Evolutionary conservation across 2,329 filamentous ascomycete genomes (phyloP).

Genomic region (Aureobasidium mangrovei): DNA sequence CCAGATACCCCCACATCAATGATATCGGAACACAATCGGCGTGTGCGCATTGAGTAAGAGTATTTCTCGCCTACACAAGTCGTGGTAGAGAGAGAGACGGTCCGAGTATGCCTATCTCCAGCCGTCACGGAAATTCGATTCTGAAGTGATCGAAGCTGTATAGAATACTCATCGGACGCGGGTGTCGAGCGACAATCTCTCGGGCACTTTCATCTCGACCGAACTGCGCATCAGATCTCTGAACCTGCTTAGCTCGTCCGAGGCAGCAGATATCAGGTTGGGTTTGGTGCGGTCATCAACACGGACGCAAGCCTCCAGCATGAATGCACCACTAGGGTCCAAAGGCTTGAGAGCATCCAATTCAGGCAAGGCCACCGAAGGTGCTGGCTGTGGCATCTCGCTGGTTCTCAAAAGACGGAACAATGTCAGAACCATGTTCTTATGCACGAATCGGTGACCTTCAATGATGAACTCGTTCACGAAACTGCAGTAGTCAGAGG

Average conservation of each 20-base stretch:
- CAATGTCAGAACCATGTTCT: conserved; percentile 49
- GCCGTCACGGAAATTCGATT: too few relatives aligned
- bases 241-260: conserved; percentile 46
- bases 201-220: conserved; percentile 48
- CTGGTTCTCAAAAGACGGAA: conserved; percentile 43
- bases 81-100: too few relatives aligned
- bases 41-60: too few relatives aligned
- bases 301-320: conserved; percentile 50
- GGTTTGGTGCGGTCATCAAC: conserved; percentile 48
- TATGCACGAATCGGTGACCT: conserved; percentile 49
- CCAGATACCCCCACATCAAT: too few relatives aligned
- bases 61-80: too few relatives aligned
- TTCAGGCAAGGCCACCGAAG: conserved; percentile 33
- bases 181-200: conserved; percentile 52
- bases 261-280: conserved; percentile 45
- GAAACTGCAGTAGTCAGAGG: conserved; percentile 36
- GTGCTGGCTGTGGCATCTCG: conserved; percentile 22
- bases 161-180: conserved; percentile 41
- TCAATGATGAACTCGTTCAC: conserved; percentile 49
- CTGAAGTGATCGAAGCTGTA: too few relatives aligned
- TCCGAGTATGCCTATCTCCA: too few relatives aligned
- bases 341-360: conserved; percentile 41
- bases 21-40: too few relatives aligned
- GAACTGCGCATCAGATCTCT: conserved; percentile 48
- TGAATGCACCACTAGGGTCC: conserved; percentile 49